These are phyloP conservation scores for Astrothelium macrocarpum DNA, from an alignment of 495 filamentous ascomycete genomes.

Conservation along the genomic window DNA sequence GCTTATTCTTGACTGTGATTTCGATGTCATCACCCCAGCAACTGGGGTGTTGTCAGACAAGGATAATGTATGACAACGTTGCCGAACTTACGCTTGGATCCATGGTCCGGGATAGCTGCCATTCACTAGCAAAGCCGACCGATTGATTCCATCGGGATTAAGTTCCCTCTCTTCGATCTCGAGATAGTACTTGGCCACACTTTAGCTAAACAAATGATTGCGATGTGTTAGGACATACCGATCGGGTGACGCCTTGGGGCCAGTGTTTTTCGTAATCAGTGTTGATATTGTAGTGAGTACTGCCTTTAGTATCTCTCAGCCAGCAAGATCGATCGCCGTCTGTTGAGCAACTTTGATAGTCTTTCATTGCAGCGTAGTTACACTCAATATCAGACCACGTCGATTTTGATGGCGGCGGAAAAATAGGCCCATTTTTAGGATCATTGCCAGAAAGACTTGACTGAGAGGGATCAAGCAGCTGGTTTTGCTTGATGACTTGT, in stretches of 20 bases:
- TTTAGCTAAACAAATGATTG: neutral
- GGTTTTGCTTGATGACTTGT: too few species aligned
- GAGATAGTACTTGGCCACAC: too few species aligned
- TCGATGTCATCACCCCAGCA: constrained; percentile 24
- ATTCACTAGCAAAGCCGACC: neutral
- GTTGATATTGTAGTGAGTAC: neutral
- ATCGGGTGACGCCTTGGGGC: neutral
- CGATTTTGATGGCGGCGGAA: too few species aligned
- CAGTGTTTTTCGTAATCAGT: neutral
- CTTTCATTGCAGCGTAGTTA: neutral
- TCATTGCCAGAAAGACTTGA: too few species aligned
- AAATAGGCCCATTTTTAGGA: too few species aligned
- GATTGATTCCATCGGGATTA: neutral
- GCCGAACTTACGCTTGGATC: neutral
- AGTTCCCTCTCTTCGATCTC: neutral
- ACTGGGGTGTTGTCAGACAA: neutral
- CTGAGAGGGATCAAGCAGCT: too few species aligned
- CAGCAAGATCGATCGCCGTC: neutral
- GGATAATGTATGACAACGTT: neutral
- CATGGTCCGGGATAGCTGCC: neutral
- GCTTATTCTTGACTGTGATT: constrained; percentile 26
- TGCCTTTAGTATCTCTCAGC: neutral
- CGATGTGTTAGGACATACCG: neutral
- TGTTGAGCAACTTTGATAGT: neutral
- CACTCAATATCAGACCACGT: neutral